A percentile compares a stretch with the other conserved stretches of the same genome.
Evolutionary conservation across 768 basidiomycete genomes (phyloP).

Genomic region (Leccinum boreale): DNA sequence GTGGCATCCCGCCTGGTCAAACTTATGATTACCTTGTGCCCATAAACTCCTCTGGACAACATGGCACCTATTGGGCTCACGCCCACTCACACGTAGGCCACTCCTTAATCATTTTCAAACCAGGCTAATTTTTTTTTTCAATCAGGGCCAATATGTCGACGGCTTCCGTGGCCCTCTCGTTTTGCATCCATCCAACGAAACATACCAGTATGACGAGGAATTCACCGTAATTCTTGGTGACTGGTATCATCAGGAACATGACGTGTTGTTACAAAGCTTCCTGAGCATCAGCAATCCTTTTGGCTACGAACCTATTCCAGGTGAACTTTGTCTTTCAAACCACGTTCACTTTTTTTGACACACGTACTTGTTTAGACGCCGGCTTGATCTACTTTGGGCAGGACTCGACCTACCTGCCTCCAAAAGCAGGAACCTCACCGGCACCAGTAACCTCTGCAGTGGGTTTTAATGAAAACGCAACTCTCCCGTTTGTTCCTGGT

Average conservation of each 20-base stretch:
- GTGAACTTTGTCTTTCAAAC: slow-evolving; percentile 34
- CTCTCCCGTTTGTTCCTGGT: slow-evolving; percentile 76
- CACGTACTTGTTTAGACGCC: slow-evolving; percentile 48
- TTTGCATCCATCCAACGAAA: slow-evolving; percentile 65
- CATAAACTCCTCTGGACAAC: slow-evolving; percentile 62
- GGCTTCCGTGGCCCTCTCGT: slow-evolving; percentile 87
- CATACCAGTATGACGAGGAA: slow-evolving; percentile 82
- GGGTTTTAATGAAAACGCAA: slow-evolving; percentile 86
- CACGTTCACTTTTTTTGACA: not conserved
- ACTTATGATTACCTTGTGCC: slow-evolving; percentile 75
- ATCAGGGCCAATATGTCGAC: slow-evolving; percentile 85
- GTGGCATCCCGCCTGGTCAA: slow-evolving; percentile 74
- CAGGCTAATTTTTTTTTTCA: not conserved
- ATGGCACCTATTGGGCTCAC: slow-evolving; percentile 83
- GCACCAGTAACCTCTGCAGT: slow-evolving; percentile 52
- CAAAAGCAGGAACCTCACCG: slow-evolving; percentile 46
- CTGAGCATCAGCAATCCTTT: slow-evolving; percentile 72
- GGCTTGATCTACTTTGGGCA: slow-evolving; percentile 82
- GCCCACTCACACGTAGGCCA: slow-evolving; percentile 50
- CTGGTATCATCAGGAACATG: slow-evolving; percentile 88
- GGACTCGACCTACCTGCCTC: slow-evolving; percentile 65
- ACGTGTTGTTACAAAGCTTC: slow-evolving; percentile 59
- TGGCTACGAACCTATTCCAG: slow-evolving; percentile 87
- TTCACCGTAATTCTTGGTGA: slow-evolving; percentile 83
- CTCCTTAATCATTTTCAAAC: not conserved